Percentiles rank a stretch among this genome's conserved stretches.
These are phyloP conservation scores for Wallacemonas sp. DNA, from an alignment of 208 protist genomes.

Conservation along the genomic window DNA sequence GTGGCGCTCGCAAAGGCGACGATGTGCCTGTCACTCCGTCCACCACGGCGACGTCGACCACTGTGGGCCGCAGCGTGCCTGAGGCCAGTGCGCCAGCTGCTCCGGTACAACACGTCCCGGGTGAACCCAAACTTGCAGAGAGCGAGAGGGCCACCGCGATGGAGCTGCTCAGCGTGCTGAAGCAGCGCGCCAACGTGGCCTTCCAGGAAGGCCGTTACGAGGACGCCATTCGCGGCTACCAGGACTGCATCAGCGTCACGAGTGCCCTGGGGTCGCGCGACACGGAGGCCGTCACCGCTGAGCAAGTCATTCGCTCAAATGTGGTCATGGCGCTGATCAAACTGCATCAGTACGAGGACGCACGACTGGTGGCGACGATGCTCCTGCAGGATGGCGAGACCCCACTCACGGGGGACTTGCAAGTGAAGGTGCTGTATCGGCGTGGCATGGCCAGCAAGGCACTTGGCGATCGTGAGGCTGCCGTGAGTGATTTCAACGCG, in stretches of 20 bases:
- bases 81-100: neutral
- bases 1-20: no score
- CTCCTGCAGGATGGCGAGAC: constrained; percentile 51
- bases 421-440: constrained; percentile 83
- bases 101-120: constrained; percentile 12
- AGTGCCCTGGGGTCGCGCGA: constrained; percentile 46
- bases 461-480: constrained; percentile 52
- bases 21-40: no score
- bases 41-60: no score
- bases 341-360: constrained; percentile 68
- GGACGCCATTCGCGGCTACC: constrained; percentile 62
- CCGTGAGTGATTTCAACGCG: constrained; percentile 69
- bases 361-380: constrained; percentile 70
- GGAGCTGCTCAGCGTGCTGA: constrained; percentile 44
- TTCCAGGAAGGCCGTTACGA: constrained; percentile 72
- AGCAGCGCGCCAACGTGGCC: constrained; percentile 56
- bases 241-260: constrained; percentile 73
- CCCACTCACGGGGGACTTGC: constrained; percentile 37
- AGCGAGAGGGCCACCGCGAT: constrained; percentile 36
- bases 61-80: no score
- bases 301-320: constrained; percentile 73
- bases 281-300: constrained; percentile 41
- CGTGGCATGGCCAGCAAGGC: constrained; percentile 69
- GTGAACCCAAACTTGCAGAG: constrained; percentile 22
- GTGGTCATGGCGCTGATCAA: constrained; percentile 68